Base-by-base conservation (phyloP, 1,284 basidiomycete species). In the Cystobasidium pallidum region DNA sequence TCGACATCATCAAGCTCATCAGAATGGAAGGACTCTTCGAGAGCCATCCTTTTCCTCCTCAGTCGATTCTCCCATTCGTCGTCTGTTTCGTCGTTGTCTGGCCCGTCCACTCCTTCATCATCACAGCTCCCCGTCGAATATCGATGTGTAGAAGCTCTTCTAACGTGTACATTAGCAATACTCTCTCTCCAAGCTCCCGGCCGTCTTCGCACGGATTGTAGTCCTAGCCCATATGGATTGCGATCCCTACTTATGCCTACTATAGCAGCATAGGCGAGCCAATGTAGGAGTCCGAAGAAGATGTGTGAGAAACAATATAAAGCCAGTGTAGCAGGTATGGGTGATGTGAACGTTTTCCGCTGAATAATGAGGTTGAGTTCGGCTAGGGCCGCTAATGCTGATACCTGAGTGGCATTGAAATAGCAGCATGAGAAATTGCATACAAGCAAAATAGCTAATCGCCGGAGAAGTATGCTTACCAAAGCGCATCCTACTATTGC, bases 361-460 rank as follows among this genome's bases (percentile, higher is more conserved):
- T 71, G 68, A 24, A 64, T 71, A 49, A 71, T 57, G 24, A 71
- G 51, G 39, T 71, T 71, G n/a, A 71, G 49, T 32, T 71, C 68
- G 15, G 68, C 68, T 34, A 71, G 49, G 15, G 59, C 61, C 8
- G 49, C 61, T 30, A 71, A 59, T 21, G 68, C 61, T 10, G 68
- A 71, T 36, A 71, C 41, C 66, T 73, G 52, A 26, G n/a, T 26
- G 55, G 24, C 28, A 15, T 1, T 24, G 34, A n/a, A 54, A 21
- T 34, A 36, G 57, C 4, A 30, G 24, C 13, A 54, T 17, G n/a
- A 72, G 43, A n/a, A 34, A 43, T 32, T 52, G n/a, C n/a, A n/a
- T n/a, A n/a, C n/a, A n/a, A n/a, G n/a, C n/a, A n/a, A n/a, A n/a
- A n/a, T n/a, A n/a, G n/a, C n/a, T n/a, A n/a, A n/a, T n/a, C n/a